These are phyloP conservation scores for Grosmannia clavigera DNA, from an alignment of 2,329 filamentous ascomycete genomes.

Conservation along the genomic window DNA sequence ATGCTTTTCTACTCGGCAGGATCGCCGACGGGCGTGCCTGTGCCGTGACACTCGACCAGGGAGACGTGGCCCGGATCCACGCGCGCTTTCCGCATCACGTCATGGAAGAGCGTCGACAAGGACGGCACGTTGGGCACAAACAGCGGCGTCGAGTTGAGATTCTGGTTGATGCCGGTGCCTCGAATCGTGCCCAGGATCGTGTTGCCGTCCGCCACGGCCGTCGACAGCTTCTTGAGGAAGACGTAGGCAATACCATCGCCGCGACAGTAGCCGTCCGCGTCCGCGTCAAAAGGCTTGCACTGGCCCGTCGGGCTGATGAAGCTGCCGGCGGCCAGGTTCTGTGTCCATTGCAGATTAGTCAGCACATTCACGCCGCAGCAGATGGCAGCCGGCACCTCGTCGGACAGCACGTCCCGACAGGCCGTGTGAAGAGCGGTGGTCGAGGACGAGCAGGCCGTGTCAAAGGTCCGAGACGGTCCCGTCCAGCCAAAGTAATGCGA, in stretches of 20 bases:
- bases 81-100: slow-evolving; percentile 17
- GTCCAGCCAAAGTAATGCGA: slow-evolving; percentile 24
- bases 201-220: slow-evolving; percentile 33
- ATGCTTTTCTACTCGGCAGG: slow-evolving; percentile 20
- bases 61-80: slow-evolving; percentile 16
- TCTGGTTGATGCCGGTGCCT: slow-evolving; percentile 25
- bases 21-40: slow-evolving; percentile 29
- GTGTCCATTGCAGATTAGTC: slow-evolving; percentile 14
- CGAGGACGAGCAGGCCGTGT: slow-evolving; percentile 26
- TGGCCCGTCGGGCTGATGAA: slow-evolving; percentile 19
- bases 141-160: slow-evolving; percentile 22
- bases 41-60: slow-evolving; percentile 29
- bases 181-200: slow-evolving; percentile 26
- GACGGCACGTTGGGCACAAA: slow-evolving; percentile 15
- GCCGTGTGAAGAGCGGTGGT: slow-evolving; percentile 22
- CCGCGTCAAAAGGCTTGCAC: slow-evolving; percentile 20
- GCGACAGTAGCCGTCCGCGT: slow-evolving; percentile 35
- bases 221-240: slow-evolving; percentile 32
- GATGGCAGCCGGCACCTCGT: slow-evolving; percentile 22
- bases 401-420: slow-evolving; percentile 16
- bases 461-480: slow-evolving; percentile 21
- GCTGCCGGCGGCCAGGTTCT: slow-evolving; percentile 17
- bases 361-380: slow-evolving; percentile 29
- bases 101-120: slow-evolving; percentile 19
- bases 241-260: slow-evolving; percentile 34